Evolutionary conservation across 768 basidiomycete genomes (phyloP).

Genomic region (Boletus subparvulus): DNA sequence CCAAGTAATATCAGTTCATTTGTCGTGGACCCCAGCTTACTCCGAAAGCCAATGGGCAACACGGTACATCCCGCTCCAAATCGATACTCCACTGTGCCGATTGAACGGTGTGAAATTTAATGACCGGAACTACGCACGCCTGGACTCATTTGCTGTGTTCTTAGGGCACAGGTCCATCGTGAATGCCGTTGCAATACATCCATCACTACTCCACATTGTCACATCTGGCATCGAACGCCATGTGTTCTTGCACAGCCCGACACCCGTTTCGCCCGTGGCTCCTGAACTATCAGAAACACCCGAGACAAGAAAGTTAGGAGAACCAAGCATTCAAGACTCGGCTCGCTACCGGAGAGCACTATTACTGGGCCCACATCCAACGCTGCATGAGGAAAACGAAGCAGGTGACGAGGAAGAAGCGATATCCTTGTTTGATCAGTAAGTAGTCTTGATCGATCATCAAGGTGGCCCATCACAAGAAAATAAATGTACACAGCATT

Average conservation of each 20-base stretch:
- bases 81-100: constrained; percentile 61
- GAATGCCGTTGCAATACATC: constrained; percentile 73
- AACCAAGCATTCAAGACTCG: constrained; percentile 35
- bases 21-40: constrained; percentile 40
- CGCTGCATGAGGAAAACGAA: constrained; percentile 31
- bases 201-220: constrained; percentile 60
- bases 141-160: constrained; percentile 4
- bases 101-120: constrained; percentile 48
- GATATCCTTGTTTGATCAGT: constrained; percentile 75
- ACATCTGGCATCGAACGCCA: constrained; percentile 75
- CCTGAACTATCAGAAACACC: constrained; percentile 46
- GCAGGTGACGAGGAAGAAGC: constrained; percentile 46
- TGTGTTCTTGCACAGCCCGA: constrained; percentile 68
- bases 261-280: constrained; percentile 50
- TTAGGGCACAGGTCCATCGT: constrained; percentile 76
- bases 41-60: constrained; percentile 37
- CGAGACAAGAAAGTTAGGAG: constrained; percentile 47
- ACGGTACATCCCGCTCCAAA: constrained; percentile 59
- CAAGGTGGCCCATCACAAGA: constrained; percentile 5
- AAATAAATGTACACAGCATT: constrained; percentile 44
- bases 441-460: constrained; percentile 25
- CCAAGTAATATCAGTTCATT: constrained; percentile 8
- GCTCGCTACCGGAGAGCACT: constrained; percentile 39
- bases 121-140: background rate
- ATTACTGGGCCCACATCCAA: constrained; percentile 27